Percentiles rank a stretch among this genome's conserved stretches.
Conservation (phyloP, 169 alveolate genomes). For the Amoebophrya sp. region DNA sequence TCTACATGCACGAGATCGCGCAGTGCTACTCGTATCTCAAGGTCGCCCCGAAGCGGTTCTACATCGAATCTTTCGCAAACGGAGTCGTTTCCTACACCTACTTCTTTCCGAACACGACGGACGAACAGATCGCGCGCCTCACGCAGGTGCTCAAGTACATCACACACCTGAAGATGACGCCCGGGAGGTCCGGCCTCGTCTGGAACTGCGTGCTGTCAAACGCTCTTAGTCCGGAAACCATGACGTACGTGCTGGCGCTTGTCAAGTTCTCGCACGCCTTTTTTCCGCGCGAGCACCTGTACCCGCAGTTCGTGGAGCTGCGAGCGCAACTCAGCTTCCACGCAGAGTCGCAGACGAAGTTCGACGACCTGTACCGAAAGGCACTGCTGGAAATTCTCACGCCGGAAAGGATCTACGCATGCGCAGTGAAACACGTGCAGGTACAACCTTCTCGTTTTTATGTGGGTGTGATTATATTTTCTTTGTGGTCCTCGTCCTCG, state of each 20-base stretch:
- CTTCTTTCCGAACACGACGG: conserved; percentile 8
- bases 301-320: conserved; percentile 17
- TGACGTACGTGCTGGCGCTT: conserved; percentile 18
- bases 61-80: conserved; percentile 25
- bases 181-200: conserved; percentile 8
- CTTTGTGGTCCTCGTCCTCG: too few species aligned
- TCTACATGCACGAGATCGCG: conserved; percentile 8
- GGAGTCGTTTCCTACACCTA: conserved; percentile 22
- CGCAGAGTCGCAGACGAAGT: conserved; percentile 19
- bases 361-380: conserved; percentile 24
- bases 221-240: too few species aligned
- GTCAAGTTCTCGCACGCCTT: conserved; percentile 24
- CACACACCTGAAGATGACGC: conserved; percentile 17
- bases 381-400: conserved; percentile 23
- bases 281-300: conserved; percentile 26
- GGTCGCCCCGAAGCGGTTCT: conserved; percentile 18
- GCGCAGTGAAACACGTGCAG: neutral
- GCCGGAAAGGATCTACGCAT: conserved; percentile 20
- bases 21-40: conserved; percentile 13
- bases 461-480: too few species aligned
- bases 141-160: neutral
- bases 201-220: conserved; percentile 19
- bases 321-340: conserved; percentile 17
- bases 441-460: too few species aligned
- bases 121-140: neutral